Evolutionary conservation across 2,329 filamentous ascomycete species (phyloP), one percentile per base, ranked within the genome.

Genomic region (Metarhizium robertsii): DNA sequence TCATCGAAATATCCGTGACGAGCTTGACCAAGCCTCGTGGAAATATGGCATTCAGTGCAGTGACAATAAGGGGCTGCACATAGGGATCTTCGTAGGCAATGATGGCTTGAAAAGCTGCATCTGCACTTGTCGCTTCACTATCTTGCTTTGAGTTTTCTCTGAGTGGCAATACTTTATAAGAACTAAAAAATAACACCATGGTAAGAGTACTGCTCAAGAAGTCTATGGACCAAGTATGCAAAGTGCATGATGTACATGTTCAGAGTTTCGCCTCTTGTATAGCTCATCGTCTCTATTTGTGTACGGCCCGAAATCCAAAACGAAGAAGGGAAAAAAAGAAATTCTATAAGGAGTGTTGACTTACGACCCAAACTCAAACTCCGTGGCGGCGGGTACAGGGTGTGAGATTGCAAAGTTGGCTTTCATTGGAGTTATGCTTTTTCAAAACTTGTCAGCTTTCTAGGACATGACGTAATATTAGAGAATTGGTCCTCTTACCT

Each of bases 41-140:
- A 6, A 94, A 75, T 29, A 81, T 73, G 4, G 79, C 74, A 52
- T 81, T 67, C 25, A 97, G 74, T n/a, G 91, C 88, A 20, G 80
- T 74, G 50, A 91, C 70, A 57, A 97, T 86, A 43, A 97, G 80
- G 1, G 90, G 90, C 65, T 96, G 90, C 8, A 97, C 90, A 67
- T 97, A 99, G 48, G 78, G 67, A 67, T 96, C 91, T 64, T 91
- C 89, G 70, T 96, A 96, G 66, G 90, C 80, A 64, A 96, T 76
- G 52, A 92, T 70, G 52, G 88, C 89, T 71, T 89, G 85, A 60
- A 69, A 52, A 5, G 32, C 29, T 18, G 45, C 32, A 11, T 20
- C 36, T 48, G 30, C 32, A 36, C 30, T 29, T 47, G 42, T n/a
- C 16, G 42, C 30, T 38, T 53, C 45, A 47, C 10, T 36, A 8